Percentiles rank a stretch among this genome's conserved stretches.
Conservation (phyloP, 1,284 basidiomycete genomes). For the Kwoniella shivajii region DNA sequence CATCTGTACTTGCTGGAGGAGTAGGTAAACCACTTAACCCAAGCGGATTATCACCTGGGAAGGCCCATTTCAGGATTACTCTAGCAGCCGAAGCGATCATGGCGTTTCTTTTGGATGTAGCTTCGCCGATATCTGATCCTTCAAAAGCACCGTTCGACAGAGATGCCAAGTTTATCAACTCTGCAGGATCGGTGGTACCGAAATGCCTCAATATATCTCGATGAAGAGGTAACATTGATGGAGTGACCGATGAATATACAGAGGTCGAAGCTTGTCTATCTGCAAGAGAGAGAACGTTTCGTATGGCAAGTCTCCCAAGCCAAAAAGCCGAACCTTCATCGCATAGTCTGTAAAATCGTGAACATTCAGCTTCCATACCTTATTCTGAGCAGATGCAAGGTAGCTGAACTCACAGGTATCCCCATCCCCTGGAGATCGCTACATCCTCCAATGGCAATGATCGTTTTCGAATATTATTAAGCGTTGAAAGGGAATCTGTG, state of each 20-base stretch:
- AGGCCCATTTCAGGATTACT: constrained; percentile 43
- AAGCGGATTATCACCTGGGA: constrained; percentile 29
- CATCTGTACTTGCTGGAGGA: constrained; percentile 15
- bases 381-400: background rate
- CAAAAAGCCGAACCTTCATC: constrained; percentile 50
- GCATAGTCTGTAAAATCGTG: constrained; percentile 34
- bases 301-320: constrained; percentile 45
- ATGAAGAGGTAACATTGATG: constrained; percentile 33
- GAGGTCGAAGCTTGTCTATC: constrained; percentile 35
- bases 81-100: constrained; percentile 42
- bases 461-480: background rate
- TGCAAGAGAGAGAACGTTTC: constrained; percentile 32
- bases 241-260: constrained; percentile 29
- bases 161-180: constrained; percentile 39
- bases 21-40: constrained; percentile 10
- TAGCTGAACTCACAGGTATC: constrained; percentile 37
- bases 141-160: constrained; percentile 33
- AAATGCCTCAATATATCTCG: constrained; percentile 44
- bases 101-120: constrained; percentile 42
- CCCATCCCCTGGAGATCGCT: constrained; percentile 44
- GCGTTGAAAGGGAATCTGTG: too few relatives aligned
- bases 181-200: constrained; percentile 35
- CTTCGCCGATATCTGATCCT: constrained; percentile 34
- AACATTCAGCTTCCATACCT: background rate
- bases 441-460: constrained; percentile 42